Conservation (phyloP, 306 rosid genomes). For the Macrotyloma uniflorum region DNA sequence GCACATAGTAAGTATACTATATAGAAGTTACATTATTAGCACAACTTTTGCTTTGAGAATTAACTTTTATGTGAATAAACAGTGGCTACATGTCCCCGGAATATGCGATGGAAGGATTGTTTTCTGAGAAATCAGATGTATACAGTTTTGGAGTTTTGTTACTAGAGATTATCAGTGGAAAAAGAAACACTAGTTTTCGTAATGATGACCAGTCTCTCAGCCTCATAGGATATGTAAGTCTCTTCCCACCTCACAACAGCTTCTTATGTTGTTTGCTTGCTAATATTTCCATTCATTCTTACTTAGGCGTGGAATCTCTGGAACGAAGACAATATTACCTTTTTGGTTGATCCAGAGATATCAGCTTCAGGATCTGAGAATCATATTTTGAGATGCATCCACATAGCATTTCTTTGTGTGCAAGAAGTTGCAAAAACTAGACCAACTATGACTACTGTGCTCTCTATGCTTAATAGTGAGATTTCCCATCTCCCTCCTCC, state of each 20-base stretch:
- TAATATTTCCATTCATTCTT: not conserved
- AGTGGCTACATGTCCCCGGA: conserved; percentile 48
- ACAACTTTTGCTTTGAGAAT: not conserved
- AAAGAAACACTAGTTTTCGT: conserved; percentile 44
- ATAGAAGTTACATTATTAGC: not conserved
- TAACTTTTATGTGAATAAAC: not conserved
- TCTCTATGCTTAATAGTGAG: conserved; percentile 48
- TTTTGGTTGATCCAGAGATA: conserved; percentile 38
- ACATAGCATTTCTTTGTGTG: conserved; percentile 48
- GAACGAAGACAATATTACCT: conserved; percentile 34
- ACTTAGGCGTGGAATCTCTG: conserved; percentile 51
- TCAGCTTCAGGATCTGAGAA: conserved; percentile 26
- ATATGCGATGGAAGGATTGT: conserved; percentile 44
- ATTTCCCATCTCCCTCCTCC: conserved; percentile 48
- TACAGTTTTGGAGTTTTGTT: conserved; percentile 44
- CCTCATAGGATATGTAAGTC: conserved; percentile 47
- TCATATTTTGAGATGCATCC: conserved; percentile 48
- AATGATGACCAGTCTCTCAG: conserved; percentile 32
- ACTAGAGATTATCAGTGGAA: conserved; percentile 44
- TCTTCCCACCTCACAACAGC: not conserved
- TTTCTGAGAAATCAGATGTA: conserved; percentile 45
- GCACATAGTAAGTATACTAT: conserved; percentile 42
- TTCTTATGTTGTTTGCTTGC: not conserved
- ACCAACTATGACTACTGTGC: conserved; percentile 41
- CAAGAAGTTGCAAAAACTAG: conserved; percentile 49